phyloP scores from a whole-genome alignment of 805 yeast genomes.

The Myxozyma kluyveri region DNA sequence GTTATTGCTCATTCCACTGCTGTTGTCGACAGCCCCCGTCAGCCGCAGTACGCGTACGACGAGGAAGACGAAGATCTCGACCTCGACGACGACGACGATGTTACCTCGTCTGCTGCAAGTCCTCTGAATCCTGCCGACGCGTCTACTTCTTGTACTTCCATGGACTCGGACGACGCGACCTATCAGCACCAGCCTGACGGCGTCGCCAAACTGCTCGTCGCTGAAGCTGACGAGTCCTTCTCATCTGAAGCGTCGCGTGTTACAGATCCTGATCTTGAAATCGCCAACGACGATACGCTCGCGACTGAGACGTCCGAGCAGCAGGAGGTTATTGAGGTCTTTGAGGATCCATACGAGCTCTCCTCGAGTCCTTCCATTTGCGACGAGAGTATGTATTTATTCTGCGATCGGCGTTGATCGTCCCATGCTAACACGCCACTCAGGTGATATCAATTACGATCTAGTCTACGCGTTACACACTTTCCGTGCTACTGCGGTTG shows the following conservation, averaged over 20 bases:
- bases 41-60: constrained; percentile 16
- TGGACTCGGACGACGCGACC: constrained; percentile 9
- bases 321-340: constrained; percentile 32
- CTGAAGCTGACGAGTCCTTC: too few relatives aligned
- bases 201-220: too few relatives aligned
- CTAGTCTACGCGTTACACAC: constrained; percentile 83
- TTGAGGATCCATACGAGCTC: constrained; percentile 42
- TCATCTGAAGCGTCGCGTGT: too few relatives aligned
- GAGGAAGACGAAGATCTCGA: constrained; percentile 12
- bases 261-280: not conserved
- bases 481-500: constrained; percentile 87
- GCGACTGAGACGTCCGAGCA: constrained; percentile 37
- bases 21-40: too few relatives aligned
- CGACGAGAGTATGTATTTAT: constrained; percentile 40
- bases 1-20: too few relatives aligned
- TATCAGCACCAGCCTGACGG: not conserved
- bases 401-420: not conserved
- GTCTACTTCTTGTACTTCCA: constrained; percentile 3
- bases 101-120: constrained; percentile 2
- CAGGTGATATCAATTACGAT: constrained; percentile 71
- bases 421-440: not conserved
- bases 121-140: constrained; percentile 2
- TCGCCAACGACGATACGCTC: not conserved
- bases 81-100: not conserved
- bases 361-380: constrained; percentile 63